These are phyloP conservation scores for Leccinum fallax DNA, from an alignment of 1,284 basidiomycete genomes.

Conservation along the genomic window DNA sequence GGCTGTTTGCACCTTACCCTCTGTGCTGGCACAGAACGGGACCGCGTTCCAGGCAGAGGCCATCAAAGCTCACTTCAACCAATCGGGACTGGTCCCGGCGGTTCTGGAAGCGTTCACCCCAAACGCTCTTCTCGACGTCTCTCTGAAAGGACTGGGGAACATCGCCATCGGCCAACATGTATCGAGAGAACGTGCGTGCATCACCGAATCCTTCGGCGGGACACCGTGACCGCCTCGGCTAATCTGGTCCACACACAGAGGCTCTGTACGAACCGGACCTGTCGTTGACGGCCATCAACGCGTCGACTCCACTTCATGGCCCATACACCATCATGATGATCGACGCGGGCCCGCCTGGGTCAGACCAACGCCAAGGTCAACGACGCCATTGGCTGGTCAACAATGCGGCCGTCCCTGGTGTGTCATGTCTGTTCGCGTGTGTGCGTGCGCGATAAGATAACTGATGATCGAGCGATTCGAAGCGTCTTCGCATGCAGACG, in stretches of 20 bases:
- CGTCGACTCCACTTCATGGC: conserved; percentile 44
- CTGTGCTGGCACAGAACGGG: conserved; percentile 46
- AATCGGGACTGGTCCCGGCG: conserved; percentile 60
- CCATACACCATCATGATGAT: conserved; percentile 72
- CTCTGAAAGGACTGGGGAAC: conserved; percentile 51
- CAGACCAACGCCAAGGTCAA: conserved; percentile 52
- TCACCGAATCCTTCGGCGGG: background rate
- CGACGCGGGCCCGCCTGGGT: conserved; percentile 66
- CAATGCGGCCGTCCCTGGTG: conserved; percentile 53
- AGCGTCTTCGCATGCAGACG: conserved; percentile 37
- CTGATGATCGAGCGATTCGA: conserved; percentile 2
- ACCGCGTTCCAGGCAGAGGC: conserved; percentile 47
- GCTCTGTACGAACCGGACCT: conserved; percentile 53
- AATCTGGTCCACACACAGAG: conserved; percentile 40
- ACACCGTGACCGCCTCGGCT: background rate
- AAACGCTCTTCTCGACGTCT: conserved; percentile 51
- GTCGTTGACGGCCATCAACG: conserved; percentile 50
- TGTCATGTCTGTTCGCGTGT: conserved; percentile 1
- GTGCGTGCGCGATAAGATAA: background rate
- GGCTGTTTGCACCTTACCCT: conserved; percentile 37
- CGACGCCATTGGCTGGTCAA: conserved; percentile 85
- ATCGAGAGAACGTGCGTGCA: conserved; percentile 52
- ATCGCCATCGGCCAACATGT: conserved; percentile 63
- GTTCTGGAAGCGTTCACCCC: conserved; percentile 61
- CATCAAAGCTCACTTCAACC: conserved; percentile 61